Conservation (phyloP, 1,284 basidiomycete genomes). For the Tilletia horrida region DNA sequence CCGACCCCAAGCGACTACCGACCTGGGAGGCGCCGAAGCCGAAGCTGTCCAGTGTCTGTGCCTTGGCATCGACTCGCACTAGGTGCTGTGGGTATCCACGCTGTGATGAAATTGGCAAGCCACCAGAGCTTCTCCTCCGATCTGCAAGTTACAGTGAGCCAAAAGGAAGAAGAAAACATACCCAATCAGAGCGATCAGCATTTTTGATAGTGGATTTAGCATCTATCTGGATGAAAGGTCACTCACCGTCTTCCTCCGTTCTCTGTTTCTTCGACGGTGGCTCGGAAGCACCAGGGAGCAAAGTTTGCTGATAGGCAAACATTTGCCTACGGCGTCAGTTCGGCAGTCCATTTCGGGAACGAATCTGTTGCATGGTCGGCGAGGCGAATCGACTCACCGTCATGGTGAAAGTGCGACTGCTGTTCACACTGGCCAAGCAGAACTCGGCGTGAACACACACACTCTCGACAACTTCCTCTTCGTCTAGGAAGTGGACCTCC, state of each 20-base stretch:
- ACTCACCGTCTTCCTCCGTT: not conserved
- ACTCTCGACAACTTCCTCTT: slow-evolving; percentile 78
- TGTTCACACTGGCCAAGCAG: slow-evolving; percentile 37
- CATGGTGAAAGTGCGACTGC: slow-evolving; percentile 45
- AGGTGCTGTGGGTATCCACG: slow-evolving; percentile 71
- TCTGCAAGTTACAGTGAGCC: no score
- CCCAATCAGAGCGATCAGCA: no score
- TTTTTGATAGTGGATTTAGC: no score
- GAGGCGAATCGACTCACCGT: slow-evolving; percentile 23
- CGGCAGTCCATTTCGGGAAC: no score
- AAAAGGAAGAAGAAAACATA: no score
- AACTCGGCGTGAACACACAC: slow-evolving; percentile 60
- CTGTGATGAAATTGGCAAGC: not conserved
- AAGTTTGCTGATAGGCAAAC: slow-evolving; percentile 28
- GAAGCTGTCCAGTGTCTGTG: slow-evolving; percentile 79
- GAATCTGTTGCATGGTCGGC: no score
- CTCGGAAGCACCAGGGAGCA: slow-evolving; percentile 22
- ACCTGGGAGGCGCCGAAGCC: not conserved
- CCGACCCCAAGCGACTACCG: no score
- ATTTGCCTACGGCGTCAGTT: no score
- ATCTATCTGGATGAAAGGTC: no score
- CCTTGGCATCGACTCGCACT: slow-evolving; percentile 81
- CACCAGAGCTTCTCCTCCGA: no score
- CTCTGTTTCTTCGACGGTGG: not conserved
- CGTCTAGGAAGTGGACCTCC: slow-evolving; percentile 87